Percentiles rank a stretch among this genome's conserved stretches.
Evolutionary conservation across 805 yeast species (phyloP).

Genomic region (Saturnispora quitensis): DNA sequence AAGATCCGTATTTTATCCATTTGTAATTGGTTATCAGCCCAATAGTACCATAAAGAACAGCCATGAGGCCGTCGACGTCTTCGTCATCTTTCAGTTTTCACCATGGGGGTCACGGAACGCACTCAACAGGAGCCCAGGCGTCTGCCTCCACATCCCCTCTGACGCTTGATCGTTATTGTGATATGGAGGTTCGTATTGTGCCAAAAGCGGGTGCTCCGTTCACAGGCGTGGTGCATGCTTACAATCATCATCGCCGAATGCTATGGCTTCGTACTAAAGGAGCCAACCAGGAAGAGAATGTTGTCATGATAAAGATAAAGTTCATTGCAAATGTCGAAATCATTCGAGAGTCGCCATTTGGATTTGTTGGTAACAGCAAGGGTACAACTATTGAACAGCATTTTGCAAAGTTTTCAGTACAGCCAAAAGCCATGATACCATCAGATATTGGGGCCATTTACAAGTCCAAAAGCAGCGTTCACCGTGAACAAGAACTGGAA

Average conservation of each 20-base stretch:
- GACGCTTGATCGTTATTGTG: constrained; percentile 3
- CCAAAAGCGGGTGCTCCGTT: constrained; percentile 1
- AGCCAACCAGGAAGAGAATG: background rate
- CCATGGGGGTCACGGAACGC: background rate
- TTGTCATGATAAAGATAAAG: background rate
- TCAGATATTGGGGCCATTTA: constrained; percentile 1
- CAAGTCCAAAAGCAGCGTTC: background rate
- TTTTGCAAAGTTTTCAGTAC: background rate
- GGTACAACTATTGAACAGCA: background rate
- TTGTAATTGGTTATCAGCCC: background rate
- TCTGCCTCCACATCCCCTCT: background rate
- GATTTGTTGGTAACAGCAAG: background rate
- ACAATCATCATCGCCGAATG: constrained; percentile 3
- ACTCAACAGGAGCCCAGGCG: background rate
- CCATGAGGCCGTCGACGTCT: background rate
- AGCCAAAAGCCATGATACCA: background rate
- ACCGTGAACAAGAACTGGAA: background rate
- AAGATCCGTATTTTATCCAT: background rate
- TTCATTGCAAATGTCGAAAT: background rate
- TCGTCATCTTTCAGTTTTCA: background rate
- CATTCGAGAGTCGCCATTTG: constrained; percentile 1
- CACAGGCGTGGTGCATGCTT: constrained; percentile 1
- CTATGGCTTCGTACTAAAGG: background rate
- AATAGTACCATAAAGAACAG: background rate
- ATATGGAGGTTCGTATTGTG: constrained; percentile 1